Evolutionary conservation across 371 early-diverging fungal species (phyloP).

Genomic region (Mucor circinelloides): DNA sequence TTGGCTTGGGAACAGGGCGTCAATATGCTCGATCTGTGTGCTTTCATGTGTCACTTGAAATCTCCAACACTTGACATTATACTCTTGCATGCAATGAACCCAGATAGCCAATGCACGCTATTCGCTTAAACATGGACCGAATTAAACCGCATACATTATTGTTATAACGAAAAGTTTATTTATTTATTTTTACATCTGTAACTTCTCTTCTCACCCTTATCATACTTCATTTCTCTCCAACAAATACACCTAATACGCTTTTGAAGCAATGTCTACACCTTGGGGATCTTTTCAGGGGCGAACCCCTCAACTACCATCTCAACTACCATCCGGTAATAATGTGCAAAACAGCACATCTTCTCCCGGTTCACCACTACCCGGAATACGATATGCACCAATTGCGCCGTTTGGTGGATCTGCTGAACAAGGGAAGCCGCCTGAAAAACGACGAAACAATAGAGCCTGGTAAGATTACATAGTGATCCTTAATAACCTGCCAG

Average conservation of each 20-base stretch:
- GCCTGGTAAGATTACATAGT: not conserved
- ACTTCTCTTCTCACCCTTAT: not conserved
- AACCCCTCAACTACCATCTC: not conserved
- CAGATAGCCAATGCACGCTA: not conserved
- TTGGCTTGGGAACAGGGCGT: not conserved
- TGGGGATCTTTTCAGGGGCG: not conserved
- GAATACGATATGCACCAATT: constrained; percentile 1
- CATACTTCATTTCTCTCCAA: not conserved
- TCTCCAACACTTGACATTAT: not conserved
- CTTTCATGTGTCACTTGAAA: not conserved
- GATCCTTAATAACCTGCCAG: not conserved
- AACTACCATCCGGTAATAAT: not conserved
- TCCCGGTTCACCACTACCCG: not conserved
- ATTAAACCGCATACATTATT: not conserved
- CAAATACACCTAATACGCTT: not conserved
- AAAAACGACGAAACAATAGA: not conserved
- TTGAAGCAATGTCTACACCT: not conserved
- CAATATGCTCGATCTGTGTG: not conserved
- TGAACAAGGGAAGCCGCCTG: not conserved
- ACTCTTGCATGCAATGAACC: not conserved
- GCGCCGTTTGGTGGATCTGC: not conserved
- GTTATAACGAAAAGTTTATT: not conserved
- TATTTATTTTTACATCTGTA: not conserved
- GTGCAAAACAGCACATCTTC: not conserved
- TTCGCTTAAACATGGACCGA: not conserved